Evolutionary conservation across 2,329 filamentous ascomycete genomes (phyloP).

Genomic region (Talaromyces pinophilus): DNA sequence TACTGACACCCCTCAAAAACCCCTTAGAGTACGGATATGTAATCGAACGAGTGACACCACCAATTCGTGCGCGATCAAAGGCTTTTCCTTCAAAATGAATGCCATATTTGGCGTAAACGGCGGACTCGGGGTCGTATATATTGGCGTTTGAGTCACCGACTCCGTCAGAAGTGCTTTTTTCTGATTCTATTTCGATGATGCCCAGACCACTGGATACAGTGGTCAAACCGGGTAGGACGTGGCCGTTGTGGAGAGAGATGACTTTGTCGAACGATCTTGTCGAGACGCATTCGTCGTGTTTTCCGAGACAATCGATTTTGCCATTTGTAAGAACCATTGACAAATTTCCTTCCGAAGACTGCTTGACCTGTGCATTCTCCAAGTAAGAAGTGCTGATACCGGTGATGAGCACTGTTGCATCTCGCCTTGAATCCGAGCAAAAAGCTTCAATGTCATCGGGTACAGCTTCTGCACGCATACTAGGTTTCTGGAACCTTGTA

Average conservation of each 20-base stretch:
- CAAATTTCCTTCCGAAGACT: conserved; percentile 27
- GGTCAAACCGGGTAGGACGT: conserved; percentile 62
- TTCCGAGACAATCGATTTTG: conserved; percentile 58
- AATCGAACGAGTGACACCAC: conserved; percentile 62
- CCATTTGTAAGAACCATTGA: conserved; percentile 58
- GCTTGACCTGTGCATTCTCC: conserved; percentile 19
- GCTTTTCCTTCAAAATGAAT: conserved; percentile 56
- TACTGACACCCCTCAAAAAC: conserved; percentile 59
- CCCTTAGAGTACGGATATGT: conserved; percentile 55
- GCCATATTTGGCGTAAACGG: conserved; percentile 48
- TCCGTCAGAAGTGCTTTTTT: conserved; percentile 49
- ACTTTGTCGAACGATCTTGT: conserved; percentile 41
- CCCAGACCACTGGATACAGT: conserved; percentile 63
- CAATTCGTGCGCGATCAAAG: conserved; percentile 54
- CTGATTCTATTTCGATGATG: conserved; percentile 63
- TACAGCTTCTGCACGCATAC: conserved; percentile 30
- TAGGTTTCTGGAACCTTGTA: conserved; percentile 22
- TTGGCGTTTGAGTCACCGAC: conserved; percentile 60
- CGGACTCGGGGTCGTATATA: conserved; percentile 36
- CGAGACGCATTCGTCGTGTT: conserved; percentile 51
- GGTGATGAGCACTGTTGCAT: conserved; percentile 33
- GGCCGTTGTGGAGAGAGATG: conserved; percentile 58
- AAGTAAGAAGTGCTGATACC: conserved; percentile 38
- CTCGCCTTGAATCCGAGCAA: conserved; percentile 27
- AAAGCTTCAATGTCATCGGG: conserved; percentile 28